Evolutionary conservation across 1,284 basidiomycete species (phyloP).

Genomic region (Ceraceosorus guamensis): DNA sequence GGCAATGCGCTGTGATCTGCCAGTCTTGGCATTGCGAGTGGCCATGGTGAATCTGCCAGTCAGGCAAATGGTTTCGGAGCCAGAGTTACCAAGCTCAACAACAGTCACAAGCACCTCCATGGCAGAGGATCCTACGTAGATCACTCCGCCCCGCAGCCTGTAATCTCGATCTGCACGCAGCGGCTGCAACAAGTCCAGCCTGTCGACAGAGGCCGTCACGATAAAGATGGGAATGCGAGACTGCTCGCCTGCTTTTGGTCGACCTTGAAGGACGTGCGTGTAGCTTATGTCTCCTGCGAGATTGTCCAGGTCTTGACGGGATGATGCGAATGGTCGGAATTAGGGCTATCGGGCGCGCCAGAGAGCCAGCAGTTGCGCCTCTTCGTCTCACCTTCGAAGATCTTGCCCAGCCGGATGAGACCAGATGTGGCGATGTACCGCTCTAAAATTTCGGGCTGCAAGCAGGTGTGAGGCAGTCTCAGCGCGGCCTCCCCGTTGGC

Average conservation of each 20-base stretch:
- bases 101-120: conserved; percentile 49
- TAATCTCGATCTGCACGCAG: conserved; percentile 29
- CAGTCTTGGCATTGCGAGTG: conserved; percentile 32
- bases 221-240: conserved; percentile 42
- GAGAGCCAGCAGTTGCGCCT: too few species aligned
- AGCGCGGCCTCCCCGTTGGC: too few species aligned
- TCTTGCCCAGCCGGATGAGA: conserved; percentile 45
- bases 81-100: conserved; percentile 26
- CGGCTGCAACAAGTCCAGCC: conserved; percentile 37
- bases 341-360: too few species aligned
- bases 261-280: conserved; percentile 46
- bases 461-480: too few species aligned
- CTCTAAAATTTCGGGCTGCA: conserved; percentile 40
- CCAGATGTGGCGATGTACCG: conserved; percentile 47
- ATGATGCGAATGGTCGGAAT: too few species aligned
- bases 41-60: conserved; percentile 50
- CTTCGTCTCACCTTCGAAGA: too few species aligned
- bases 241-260: conserved; percentile 26
- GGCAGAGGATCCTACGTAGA: conserved; percentile 39
- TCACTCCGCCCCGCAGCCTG: conserved; percentile 28
- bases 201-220: conserved; percentile 50
- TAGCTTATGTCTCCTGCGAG: conserved; percentile 43
- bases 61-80: conserved; percentile 37
- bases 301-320: conserved; percentile 48
- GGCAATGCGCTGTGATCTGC: conserved; percentile 35